phyloP scores from a whole-genome alignment of 225 moss, liverwort and hornwort genomes.

The Physcomitrium patens region DNA sequence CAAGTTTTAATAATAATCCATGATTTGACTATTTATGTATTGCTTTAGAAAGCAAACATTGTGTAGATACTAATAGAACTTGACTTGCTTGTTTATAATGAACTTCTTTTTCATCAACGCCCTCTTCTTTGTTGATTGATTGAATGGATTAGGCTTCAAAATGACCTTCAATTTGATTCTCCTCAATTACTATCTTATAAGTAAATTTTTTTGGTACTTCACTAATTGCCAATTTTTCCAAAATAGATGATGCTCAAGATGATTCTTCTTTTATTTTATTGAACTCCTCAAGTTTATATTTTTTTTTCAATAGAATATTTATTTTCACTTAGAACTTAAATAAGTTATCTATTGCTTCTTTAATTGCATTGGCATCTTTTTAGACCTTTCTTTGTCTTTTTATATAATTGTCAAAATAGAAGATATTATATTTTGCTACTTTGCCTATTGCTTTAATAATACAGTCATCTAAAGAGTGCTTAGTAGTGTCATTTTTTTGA shows the following conservation, averaged over 20 bases:
- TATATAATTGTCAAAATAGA: not conserved
- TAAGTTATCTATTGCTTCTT: not conserved
- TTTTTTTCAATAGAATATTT: not conserved
- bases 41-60: slow-evolving; percentile 3
- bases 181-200: not conserved
- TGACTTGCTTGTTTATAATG: not conserved
- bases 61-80: too few species aligned
- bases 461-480: not conserved
- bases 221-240: not conserved
- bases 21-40: not conserved
- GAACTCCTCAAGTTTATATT: not conserved
- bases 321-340: not conserved
- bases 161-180: not conserved
- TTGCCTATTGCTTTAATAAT: not conserved
- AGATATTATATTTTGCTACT: too few species aligned
- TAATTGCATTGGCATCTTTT: not conserved
- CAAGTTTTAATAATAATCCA: not conserved
- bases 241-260: not conserved
- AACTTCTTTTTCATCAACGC: not conserved
- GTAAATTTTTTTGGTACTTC: not conserved
- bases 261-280: not conserved
- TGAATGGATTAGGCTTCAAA: not conserved
- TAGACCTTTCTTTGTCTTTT: not conserved
- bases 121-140: not conserved
- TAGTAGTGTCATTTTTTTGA: slow-evolving; percentile 9